These are phyloP conservation scores for Sordaria brevicollis DNA, from an alignment of 495 filamentous ascomycete genomes.

Conservation along the genomic window DNA sequence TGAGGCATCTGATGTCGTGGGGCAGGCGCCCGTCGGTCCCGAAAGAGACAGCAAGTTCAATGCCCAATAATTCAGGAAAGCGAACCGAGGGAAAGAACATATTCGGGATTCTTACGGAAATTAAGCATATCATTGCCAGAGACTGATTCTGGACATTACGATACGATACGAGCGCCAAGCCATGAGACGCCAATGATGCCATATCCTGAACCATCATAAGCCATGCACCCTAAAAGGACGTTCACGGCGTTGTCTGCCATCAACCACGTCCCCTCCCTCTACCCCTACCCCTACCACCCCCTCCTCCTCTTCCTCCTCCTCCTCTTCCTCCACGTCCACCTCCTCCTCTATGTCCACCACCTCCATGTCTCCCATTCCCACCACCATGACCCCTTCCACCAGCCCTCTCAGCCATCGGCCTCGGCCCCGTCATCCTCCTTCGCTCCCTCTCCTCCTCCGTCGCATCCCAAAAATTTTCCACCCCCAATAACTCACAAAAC, in stretches of 20 bases:
- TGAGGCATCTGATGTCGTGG: not conserved
- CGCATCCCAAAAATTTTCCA: constrained; percentile 66
- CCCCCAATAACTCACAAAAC: constrained; percentile 70
- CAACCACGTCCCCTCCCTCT: constrained; percentile 1
- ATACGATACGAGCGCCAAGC: not conserved
- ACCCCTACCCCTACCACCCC: constrained; percentile 8
- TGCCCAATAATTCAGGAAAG: too few species aligned
- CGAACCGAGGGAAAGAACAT: too few species aligned
- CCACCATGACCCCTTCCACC: constrained; percentile 16
- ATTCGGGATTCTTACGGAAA: not conserved
- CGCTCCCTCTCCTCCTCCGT: constrained; percentile 55
- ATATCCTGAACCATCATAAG: not conserved
- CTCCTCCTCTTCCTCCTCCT: constrained; percentile 7
- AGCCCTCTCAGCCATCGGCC: constrained; percentile 22
- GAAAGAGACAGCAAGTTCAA: too few species aligned
- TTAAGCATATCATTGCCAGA: not conserved
- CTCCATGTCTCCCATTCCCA: constrained; percentile 22
- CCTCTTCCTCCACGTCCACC: constrained; percentile 22
- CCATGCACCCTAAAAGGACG: not conserved
- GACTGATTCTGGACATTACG: not conserved
- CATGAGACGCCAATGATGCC: not conserved
- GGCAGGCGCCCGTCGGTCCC: not conserved
- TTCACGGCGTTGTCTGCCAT: not conserved
- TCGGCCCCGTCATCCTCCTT: constrained; percentile 35
- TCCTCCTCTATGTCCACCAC: constrained; percentile 28